Evolutionary conservation across 78 protist species (phyloP).

Genomic region (Dictyostelium purpureum): DNA sequence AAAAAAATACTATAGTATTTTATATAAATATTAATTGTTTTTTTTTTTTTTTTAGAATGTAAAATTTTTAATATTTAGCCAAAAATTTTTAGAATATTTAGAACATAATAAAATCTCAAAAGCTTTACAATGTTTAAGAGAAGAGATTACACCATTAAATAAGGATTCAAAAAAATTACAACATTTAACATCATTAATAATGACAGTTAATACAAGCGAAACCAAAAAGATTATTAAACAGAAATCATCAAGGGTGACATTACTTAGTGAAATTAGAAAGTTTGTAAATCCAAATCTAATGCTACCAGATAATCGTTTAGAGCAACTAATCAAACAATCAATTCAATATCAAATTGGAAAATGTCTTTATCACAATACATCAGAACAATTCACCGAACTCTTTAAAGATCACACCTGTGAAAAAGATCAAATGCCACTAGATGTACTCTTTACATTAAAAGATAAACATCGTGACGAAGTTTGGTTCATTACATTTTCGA

Average conservation of each 20-base stretch:
- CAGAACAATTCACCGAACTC: conserved; percentile 28
- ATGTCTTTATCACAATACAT: conserved; percentile 83
- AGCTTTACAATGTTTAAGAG: conserved; percentile 76
- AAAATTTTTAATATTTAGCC: conserved; percentile 60
- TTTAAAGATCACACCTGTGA: conserved; percentile 79
- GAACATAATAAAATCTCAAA: conserved; percentile 33
- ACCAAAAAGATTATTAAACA: neutral
- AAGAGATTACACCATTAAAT: conserved; percentile 63
- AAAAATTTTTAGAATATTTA: conserved; percentile 82
- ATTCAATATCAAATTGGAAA: conserved; percentile 50
- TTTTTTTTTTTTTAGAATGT: conserved; percentile 8
- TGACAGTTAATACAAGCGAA: conserved; percentile 10
- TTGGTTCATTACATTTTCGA: conserved; percentile 85
- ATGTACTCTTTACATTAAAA: conserved; percentile 41
- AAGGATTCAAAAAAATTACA: conserved; percentile 33
- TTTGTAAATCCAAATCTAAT: conserved; percentile 75
- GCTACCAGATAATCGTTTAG: conserved; percentile 83
- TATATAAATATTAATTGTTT: neutral
- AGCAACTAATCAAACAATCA: conserved; percentile 84
- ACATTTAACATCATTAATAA: conserved; percentile 60
- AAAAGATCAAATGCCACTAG: conserved; percentile 74
- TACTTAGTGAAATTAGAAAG: conserved; percentile 71
- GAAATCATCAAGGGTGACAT: conserved; percentile 21
- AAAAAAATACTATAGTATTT: neutral
- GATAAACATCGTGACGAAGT: conserved; percentile 89